Percentiles rank a stretch among this genome's conserved stretches.
phyloP scores from a whole-genome alignment of 2,329 filamentous ascomycete species.

The Nothophoma quercina region DNA sequence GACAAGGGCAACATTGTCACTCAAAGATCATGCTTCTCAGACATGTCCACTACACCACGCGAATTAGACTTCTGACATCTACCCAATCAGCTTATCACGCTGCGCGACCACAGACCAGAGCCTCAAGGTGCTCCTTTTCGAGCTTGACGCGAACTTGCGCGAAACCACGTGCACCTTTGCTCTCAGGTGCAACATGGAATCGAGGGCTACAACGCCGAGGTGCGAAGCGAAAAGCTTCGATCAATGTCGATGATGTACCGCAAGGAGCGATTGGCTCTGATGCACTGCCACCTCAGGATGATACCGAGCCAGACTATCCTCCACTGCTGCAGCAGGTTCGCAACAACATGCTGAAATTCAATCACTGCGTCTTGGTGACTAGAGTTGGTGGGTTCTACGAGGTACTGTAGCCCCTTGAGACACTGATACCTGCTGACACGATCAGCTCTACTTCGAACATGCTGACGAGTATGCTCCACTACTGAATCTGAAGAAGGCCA shows the following conservation, averaged over 20 bases:
- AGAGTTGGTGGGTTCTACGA: slow-evolving; percentile 97
- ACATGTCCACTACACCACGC: slow-evolving; percentile 17
- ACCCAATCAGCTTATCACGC: neutral
- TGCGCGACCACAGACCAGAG: slow-evolving; percentile 1
- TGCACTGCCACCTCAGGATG: slow-evolving; percentile 51
- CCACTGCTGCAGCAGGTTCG: slow-evolving; percentile 87
- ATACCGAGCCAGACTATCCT: slow-evolving; percentile 71
- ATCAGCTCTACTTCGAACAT: slow-evolving; percentile 86
- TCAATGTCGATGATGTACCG: slow-evolving; percentile 56
- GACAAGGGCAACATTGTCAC: neutral
- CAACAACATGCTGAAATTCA: slow-evolving; percentile 89
- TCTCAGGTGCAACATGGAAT: slow-evolving; percentile 22
- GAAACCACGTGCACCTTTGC: slow-evolving; percentile 37
- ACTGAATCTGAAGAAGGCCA: slow-evolving; percentile 84
- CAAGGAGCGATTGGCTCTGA: slow-evolving; percentile 62
- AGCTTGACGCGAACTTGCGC: slow-evolving; percentile 36
- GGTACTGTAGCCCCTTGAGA: slow-evolving; percentile 42
- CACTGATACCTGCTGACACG: slow-evolving; percentile 20
- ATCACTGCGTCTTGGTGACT: slow-evolving; percentile 89
- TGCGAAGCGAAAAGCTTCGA: slow-evolving; percentile 51
- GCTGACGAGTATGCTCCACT: slow-evolving; percentile 87
- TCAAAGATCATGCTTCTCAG: slow-evolving; percentile 30
- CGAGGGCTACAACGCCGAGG: slow-evolving; percentile 38
- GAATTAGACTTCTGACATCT: neutral
- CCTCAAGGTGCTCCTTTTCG: slow-evolving; percentile 6